These are phyloP conservation scores for Bothriochloa decipiens DNA, from an alignment of 176 grass and related monocot species.

Conservation along the genomic window DNA sequence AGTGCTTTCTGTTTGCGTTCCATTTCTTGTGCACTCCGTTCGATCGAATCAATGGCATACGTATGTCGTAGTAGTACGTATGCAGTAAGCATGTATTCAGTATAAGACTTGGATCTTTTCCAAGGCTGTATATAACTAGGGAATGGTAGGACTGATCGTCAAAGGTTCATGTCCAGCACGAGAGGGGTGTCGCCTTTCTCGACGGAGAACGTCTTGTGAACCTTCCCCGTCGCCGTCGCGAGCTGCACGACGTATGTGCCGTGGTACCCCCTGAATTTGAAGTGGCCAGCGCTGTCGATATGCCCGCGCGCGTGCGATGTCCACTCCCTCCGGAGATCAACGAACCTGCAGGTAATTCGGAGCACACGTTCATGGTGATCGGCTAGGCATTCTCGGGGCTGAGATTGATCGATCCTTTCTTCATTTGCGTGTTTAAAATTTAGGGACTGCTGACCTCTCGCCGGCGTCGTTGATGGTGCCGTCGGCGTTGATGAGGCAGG, in stretches of 20 bases:
- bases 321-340: constrained; percentile 65
- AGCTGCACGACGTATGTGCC: constrained; percentile 65
- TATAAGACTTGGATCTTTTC: not conserved
- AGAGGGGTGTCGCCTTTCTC: constrained; percentile 72
- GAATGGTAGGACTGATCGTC: not conserved
- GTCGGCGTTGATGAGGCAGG: constrained; percentile 65
- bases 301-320: constrained; percentile 60
- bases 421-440: not conserved
- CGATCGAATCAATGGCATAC: not conserved
- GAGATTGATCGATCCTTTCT: not conserved
- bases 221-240: constrained; percentile 43
- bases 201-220: constrained; percentile 59
- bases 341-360: constrained; percentile 35
- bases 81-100: not conserved
- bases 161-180: constrained; percentile 57
- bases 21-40: not conserved
- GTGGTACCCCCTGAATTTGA: constrained; percentile 70
- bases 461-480: constrained; percentile 76
- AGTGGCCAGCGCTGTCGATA: constrained; percentile 46
- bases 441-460: constrained; percentile 18
- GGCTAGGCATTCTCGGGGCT: too few species aligned
- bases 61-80: not conserved
- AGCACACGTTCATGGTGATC: too few species aligned
- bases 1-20: constrained; percentile 1
- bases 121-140: not conserved